Evolutionary conservation across 148 eudicot genomes (phyloP).

Genomic region (Pouteria glomerata): DNA sequence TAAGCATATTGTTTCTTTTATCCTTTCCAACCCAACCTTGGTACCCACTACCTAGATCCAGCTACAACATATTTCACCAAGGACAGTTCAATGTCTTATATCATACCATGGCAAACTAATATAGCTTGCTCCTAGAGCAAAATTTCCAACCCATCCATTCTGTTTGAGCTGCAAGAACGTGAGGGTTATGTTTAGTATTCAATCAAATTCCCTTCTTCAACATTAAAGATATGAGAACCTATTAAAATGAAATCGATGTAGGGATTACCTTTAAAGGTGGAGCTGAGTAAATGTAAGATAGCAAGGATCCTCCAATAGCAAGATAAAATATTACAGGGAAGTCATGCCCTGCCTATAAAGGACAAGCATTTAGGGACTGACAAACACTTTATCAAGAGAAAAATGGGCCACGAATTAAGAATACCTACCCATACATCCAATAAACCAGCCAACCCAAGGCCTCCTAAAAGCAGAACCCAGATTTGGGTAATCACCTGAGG

Average conservation of each 20-base stretch:
- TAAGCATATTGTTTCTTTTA: neutral
- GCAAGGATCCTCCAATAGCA: constrained; percentile 82
- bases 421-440: constrained; percentile 88
- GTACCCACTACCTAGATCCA: neutral
- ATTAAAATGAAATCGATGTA: constrained; percentile 3
- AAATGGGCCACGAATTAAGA: constrained; percentile 7
- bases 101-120: constrained; percentile 88
- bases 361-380: constrained; percentile 11
- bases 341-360: constrained; percentile 80
- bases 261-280: constrained; percentile 82
- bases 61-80: neutral
- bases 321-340: constrained; percentile 74
- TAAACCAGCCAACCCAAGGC: constrained; percentile 75
- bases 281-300: constrained; percentile 94
- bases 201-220: neutral
- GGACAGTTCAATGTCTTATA: constrained; percentile 11
- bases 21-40: neutral
- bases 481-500: constrained; percentile 86
- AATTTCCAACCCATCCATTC: constrained; percentile 97
- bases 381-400: neutral
- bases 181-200: neutral
- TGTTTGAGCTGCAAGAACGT: constrained; percentile 77
- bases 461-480: constrained; percentile 86
- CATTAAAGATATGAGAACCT: neutral
- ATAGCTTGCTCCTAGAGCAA: constrained; percentile 95